A percentile compares a stretch with the other conserved stretches of the same genome.
phyloP scores from a whole-genome alignment of 306 rosid species.

The Prunus mume region DNA sequence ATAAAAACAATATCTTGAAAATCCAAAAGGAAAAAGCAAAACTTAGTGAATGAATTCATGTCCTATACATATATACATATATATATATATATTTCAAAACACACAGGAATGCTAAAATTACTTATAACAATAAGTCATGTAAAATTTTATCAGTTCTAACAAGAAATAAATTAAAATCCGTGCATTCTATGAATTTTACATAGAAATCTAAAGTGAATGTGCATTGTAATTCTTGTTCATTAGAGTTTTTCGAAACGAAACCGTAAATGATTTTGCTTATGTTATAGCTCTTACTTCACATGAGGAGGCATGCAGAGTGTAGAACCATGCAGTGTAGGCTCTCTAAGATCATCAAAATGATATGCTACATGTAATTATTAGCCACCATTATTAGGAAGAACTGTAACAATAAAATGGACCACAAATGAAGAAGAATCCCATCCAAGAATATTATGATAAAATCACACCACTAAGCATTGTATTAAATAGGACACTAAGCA shows the following conservation, averaged over 20 bases:
- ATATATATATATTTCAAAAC: too few species aligned
- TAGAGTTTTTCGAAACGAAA: neutral
- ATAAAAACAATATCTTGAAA: conserved; percentile 20
- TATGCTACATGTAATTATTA: neutral
- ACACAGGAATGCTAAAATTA: too few species aligned
- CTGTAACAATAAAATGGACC: conserved; percentile 27
- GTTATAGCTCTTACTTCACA: neutral
- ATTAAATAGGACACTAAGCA: conserved; percentile 19
- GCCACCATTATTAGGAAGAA: conserved; percentile 10
- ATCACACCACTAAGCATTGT: conserved; percentile 29
- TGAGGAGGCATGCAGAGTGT: neutral
- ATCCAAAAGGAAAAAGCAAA: too few species aligned
- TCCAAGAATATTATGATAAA: conserved; percentile 12
- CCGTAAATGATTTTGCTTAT: neutral
- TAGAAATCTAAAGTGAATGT: neutral
- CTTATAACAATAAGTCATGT: too few species aligned
- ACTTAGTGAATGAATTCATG: too few species aligned
- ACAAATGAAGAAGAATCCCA: conserved; percentile 16
- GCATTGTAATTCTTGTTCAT: neutral
- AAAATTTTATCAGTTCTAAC: too few species aligned
- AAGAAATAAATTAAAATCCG: too few species aligned
- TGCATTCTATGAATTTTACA: neutral
- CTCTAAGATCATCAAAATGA: neutral
- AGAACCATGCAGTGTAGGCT: neutral
- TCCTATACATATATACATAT: too few species aligned